Conservation (phyloP, 169 alveolate genomes). For the Plasmodium gonderi region DNA sequence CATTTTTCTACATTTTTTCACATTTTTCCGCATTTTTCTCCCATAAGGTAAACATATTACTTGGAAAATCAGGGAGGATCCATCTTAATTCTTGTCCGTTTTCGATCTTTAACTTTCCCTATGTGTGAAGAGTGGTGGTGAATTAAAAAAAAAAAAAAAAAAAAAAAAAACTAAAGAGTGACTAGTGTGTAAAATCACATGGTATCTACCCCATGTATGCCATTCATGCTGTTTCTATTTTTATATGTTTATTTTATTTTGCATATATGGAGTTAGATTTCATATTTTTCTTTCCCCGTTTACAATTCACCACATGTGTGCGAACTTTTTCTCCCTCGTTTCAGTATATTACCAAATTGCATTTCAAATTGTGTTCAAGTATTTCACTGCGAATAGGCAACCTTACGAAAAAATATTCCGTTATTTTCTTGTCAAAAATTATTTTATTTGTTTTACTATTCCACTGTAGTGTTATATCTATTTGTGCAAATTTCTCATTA, state of each 20-base stretch:
- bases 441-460: background rate
- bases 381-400: slow-evolving; percentile 28
- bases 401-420: slow-evolving; percentile 35
- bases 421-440: background rate
- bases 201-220: background rate
- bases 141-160: background rate
- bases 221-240: background rate
- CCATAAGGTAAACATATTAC: background rate
- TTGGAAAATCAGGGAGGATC: slow-evolving; percentile 17
- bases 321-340: too few relatives aligned
- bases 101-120: slow-evolving; percentile 42
- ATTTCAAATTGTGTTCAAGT: slow-evolving; percentile 3
- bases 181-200: too few relatives aligned
- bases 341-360: slow-evolving; percentile 2
- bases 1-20: background rate
- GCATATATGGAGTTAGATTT: background rate
- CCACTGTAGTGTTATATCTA: slow-evolving; percentile 24
- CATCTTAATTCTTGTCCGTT: slow-evolving; percentile 36
- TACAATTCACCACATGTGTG: background rate
- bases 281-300: background rate
- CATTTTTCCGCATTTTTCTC: background rate
- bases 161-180: background rate
- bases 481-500: background rate
- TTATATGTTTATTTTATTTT: background rate
- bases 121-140: background rate